Conservation (phyloP, 2,329 filamentous ascomycete genomes). For the Bertia moriformis region DNA sequence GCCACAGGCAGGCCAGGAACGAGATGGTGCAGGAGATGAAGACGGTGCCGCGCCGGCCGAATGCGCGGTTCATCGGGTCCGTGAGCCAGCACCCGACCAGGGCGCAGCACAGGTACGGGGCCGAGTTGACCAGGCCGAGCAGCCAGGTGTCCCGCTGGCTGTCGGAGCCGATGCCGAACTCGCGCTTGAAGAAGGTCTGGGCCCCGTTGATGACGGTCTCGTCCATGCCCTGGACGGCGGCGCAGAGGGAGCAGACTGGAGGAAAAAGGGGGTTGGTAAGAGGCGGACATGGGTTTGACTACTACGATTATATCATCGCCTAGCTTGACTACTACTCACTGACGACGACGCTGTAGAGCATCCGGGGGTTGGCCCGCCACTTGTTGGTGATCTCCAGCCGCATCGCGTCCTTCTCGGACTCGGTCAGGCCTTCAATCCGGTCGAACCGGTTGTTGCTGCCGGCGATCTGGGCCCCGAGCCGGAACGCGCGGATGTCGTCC, state of each 20-base stretch:
- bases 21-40: conserved; percentile 55
- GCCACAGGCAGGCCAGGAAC: conserved; percentile 33
- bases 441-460: conserved; percentile 14
- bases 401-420: conserved; percentile 40
- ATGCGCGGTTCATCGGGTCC: conserved; percentile 54
- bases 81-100: conserved; percentile 61
- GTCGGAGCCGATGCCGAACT: conserved; percentile 43
- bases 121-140: conserved; percentile 42
- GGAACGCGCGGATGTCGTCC: conserved; percentile 42
- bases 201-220: conserved; percentile 58
- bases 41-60: conserved; percentile 59
- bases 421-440: conserved; percentile 31
- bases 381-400: conserved; percentile 47
- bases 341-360: conserved; percentile 51
- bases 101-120: conserved; percentile 50
- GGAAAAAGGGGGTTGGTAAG: not conserved
- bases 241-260: conserved; percentile 44
- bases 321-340: too few species aligned
- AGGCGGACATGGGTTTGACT: too few species aligned
- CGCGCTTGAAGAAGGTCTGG: conserved; percentile 45
- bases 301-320: too few species aligned
- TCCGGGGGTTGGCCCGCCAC: conserved; percentile 50
- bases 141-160: conserved; percentile 39
- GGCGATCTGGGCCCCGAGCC: conserved; percentile 42
- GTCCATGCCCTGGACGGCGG: conserved; percentile 60